A percentile compares a stretch with the other conserved stretches of the same genome.
Evolutionary conservation across 2,329 filamentous ascomycete species (phyloP).

Genomic region (Fusarium nurragi): DNA sequence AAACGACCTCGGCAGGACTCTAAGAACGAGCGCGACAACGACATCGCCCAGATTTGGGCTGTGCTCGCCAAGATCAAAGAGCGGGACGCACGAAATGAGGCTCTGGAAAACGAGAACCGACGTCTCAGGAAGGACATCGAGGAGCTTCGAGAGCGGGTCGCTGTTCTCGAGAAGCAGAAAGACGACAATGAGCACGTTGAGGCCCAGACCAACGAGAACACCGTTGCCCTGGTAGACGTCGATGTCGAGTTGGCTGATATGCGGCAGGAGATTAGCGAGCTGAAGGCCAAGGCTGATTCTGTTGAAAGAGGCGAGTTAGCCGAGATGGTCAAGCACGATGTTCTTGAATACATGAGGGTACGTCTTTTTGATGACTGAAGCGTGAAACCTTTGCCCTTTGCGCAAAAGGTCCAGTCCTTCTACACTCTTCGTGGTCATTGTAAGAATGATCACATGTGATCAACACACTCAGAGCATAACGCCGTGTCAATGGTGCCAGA

Average conservation of each 20-base stretch:
- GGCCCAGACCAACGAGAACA: background rate
- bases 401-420: too few relatives aligned
- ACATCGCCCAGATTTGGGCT: background rate
- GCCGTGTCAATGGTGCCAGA: too few relatives aligned
- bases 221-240: background rate
- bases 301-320: background rate
- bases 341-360: background rate
- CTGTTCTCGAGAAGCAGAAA: background rate
- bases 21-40: background rate
- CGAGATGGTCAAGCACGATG: background rate
- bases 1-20: background rate
- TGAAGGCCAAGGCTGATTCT: background rate
- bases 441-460: too few relatives aligned
- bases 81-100: background rate
- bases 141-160: background rate
- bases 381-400: background rate
- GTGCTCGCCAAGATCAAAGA: background rate
- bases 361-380: slow-evolving; percentile 8
- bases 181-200: background rate
- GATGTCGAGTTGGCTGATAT: background rate
- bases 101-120: background rate
- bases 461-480: too few relatives aligned
- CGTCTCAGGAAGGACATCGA: background rate
- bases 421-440: too few relatives aligned
- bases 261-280: background rate